These are phyloP conservation scores for Phytophthora capsici DNA, from an alignment of 352 stramenopile genomes.

Conservation along the genomic window DNA sequence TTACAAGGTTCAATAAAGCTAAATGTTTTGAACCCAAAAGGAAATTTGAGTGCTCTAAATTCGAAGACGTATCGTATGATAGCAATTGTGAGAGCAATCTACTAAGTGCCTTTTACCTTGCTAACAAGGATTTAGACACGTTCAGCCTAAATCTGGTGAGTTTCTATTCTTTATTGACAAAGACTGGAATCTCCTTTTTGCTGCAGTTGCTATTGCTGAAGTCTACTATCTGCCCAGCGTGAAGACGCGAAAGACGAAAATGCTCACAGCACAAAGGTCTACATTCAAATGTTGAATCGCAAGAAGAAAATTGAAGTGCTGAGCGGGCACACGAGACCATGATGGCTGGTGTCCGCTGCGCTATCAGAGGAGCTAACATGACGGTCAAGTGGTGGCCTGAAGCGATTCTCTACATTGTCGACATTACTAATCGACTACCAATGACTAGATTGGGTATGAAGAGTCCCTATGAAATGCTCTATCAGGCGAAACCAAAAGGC, in stretches of 20 bases:
- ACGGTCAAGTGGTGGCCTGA: slow-evolving; percentile 8
- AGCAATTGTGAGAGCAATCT: slow-evolving; percentile 3
- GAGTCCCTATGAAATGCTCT: slow-evolving; percentile 3
- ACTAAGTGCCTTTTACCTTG: slow-evolving; percentile 4
- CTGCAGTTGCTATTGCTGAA: slow-evolving; percentile 3
- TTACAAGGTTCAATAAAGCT: not conserved
- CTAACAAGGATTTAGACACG: not conserved
- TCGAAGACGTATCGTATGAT: not conserved
- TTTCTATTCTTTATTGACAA: slow-evolving; percentile 3
- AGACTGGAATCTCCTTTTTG: not conserved
- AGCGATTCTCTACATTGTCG: not conserved
- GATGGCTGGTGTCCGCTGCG: not conserved
- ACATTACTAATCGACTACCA: slow-evolving; percentile 6
- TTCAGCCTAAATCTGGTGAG: not conserved
- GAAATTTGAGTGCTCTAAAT: not conserved
- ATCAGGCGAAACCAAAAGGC: not conserved
- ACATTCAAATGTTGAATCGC: not conserved
- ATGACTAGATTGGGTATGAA: slow-evolving; percentile 12
- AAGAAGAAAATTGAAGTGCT: slow-evolving; percentile 3
- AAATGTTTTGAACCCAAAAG: not conserved
- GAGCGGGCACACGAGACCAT: not conserved
- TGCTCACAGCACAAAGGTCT: not conserved
- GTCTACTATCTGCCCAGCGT: not conserved
- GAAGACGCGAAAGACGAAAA: not conserved
- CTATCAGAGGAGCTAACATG: slow-evolving; percentile 2